Conservation (phyloP, 2,329 filamentous ascomycete genomes). For the Tolypocladium amazonense region DNA sequence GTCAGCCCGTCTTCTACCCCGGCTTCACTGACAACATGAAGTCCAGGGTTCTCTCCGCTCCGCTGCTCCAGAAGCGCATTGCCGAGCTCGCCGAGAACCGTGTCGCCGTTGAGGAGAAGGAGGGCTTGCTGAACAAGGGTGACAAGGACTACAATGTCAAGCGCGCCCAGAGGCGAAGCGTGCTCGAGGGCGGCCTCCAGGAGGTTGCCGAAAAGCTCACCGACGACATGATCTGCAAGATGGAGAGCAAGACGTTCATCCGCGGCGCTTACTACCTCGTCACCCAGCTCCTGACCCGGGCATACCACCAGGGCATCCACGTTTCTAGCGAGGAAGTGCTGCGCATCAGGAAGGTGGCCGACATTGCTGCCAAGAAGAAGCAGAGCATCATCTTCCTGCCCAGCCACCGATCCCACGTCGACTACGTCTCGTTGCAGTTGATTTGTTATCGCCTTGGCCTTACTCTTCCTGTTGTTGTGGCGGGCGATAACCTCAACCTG, state of each 20-base stretch:
- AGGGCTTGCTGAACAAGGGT: constrained; percentile 53
- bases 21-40: constrained; percentile 92
- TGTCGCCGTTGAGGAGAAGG: constrained; percentile 63
- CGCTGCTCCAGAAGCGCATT: constrained; percentile 65
- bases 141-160: constrained; percentile 42
- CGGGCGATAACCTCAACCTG: constrained; percentile 94
- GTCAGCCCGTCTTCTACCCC: constrained; percentile 85
- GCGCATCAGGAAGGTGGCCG: constrained; percentile 68
- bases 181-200: constrained; percentile 62
- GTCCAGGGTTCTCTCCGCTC: constrained; percentile 60
- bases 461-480: constrained; percentile 80
- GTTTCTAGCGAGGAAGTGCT: constrained; percentile 91
- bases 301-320: constrained; percentile 95
- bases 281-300: constrained; percentile 80
- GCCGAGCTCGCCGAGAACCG: constrained; percentile 64
- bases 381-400: constrained; percentile 95
- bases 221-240: constrained; percentile 97
- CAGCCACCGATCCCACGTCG: constrained; percentile 88
- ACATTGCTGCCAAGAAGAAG: constrained; percentile 73
- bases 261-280: constrained; percentile 80
- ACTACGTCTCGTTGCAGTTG: constrained; percentile 89
- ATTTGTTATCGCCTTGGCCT: constrained; percentile 92
- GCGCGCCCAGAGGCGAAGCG: constrained; percentile 42
- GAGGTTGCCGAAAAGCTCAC: constrained; percentile 81
- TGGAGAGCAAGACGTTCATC: constrained; percentile 91